Conservation (phyloP, 2,329 filamentous ascomycete genomes). For the Chalaropsis thielavioides region DNA sequence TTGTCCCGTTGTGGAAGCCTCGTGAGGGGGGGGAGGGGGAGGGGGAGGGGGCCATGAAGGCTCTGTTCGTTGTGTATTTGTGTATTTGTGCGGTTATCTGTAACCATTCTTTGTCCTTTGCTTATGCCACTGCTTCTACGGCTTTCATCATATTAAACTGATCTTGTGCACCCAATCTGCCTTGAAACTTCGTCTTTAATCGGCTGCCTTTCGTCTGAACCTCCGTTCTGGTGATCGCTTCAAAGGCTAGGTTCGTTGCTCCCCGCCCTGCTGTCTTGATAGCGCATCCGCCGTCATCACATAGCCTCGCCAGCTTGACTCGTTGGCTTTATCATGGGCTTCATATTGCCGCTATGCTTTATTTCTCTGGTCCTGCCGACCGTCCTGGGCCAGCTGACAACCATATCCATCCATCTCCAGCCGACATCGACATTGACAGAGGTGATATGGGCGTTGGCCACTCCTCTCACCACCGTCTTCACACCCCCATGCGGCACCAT, state of each 20-base stretch:
- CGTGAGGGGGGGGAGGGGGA: background rate
- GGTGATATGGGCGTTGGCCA: conserved; percentile 3
- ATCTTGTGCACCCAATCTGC: background rate
- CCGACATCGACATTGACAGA: background rate
- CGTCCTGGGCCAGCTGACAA: conserved; percentile 1
- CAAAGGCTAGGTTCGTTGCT: background rate
- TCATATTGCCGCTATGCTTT: background rate
- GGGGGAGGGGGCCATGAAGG: too few relatives aligned
- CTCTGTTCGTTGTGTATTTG: background rate
- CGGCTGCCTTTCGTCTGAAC: background rate
- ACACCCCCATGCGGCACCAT: conserved; percentile 13
- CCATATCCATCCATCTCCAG: conserved; percentile 2
- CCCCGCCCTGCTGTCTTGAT: background rate
- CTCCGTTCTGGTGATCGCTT: background rate
- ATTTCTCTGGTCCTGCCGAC: background rate
- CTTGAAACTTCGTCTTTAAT: background rate
- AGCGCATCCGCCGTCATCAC: background rate
- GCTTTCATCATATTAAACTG: background rate
- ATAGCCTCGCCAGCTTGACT: background rate
- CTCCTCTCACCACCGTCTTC: conserved; percentile 13
- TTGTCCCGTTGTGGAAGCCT: background rate
- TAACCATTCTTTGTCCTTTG: background rate
- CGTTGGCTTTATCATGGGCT: background rate
- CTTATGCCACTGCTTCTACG: background rate
- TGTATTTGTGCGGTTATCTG: background rate